Conservation (phyloP, 352 stramenopile genomes). For the Pythium phragmiticola region DNA sequence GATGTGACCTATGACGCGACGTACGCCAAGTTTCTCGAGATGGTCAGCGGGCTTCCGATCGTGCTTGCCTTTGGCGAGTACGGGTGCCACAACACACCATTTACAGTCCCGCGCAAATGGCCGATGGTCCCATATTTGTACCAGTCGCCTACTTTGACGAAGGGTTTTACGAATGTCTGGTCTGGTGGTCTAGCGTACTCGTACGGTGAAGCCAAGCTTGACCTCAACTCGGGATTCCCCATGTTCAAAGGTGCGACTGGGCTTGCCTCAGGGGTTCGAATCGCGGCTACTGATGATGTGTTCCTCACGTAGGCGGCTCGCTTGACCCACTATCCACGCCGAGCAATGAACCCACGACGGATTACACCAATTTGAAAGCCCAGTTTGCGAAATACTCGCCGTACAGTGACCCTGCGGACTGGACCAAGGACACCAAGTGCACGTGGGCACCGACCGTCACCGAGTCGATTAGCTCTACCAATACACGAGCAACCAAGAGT, state of each 20-base stretch:
- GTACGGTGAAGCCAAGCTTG: conserved; percentile 82
- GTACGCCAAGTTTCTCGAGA: conserved; percentile 70
- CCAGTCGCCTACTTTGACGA: conserved; percentile 53
- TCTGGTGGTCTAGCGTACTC: conserved; percentile 84
- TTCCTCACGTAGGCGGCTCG: conserved; percentile 41
- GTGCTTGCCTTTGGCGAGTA: conserved; percentile 82
- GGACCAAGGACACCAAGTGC: conserved; percentile 62
- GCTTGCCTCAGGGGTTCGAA: background rate
- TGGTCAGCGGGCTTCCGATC: conserved; percentile 76
- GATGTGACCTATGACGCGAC: conserved; percentile 63
- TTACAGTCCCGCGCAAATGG: conserved; percentile 41
- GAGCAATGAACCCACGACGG: conserved; percentile 47
- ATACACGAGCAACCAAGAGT: conserved; percentile 51
- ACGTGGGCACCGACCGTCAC: conserved; percentile 55
- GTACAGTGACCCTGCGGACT: conserved; percentile 52
- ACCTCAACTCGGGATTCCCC: conserved; percentile 61
- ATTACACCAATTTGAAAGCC: conserved; percentile 78
- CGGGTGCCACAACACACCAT: conserved; percentile 53
- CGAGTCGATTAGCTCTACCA: conserved; percentile 58
- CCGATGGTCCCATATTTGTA: conserved; percentile 84
- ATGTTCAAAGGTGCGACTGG: conserved; percentile 69
- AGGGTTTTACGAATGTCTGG: conserved; percentile 76
- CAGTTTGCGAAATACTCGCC: conserved; percentile 65
- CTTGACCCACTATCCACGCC: conserved; percentile 56
- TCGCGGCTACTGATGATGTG: background rate